Evolutionary conservation across 2,329 filamentous ascomycete species (phyloP).

Genomic region (Claviceps pazoutovae): DNA sequence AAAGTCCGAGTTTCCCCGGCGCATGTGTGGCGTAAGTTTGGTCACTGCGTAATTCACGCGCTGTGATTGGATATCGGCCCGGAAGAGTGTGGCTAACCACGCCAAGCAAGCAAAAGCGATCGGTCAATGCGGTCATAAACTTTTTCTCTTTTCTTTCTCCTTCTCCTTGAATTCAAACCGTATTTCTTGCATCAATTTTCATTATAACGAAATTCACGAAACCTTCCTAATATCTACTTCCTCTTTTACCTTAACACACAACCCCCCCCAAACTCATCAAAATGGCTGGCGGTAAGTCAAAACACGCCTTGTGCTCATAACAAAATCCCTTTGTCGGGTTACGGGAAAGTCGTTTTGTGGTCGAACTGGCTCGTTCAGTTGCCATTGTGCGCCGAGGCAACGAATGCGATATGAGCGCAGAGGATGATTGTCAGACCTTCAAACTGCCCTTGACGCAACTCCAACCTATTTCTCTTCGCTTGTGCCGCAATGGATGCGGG

Average conservation of each 20-base stretch:
- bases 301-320: background rate
- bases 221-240: slow-evolving; percentile 5
- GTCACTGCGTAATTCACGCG: slow-evolving; percentile 19
- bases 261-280: slow-evolving; percentile 12
- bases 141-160: slow-evolving; percentile 17
- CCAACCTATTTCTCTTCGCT: background rate
- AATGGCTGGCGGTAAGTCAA: slow-evolving; percentile 33
- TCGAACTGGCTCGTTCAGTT: slow-evolving; percentile 2
- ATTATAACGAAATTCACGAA: slow-evolving; percentile 4
- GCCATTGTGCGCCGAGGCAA: slow-evolving; percentile 11
- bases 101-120: slow-evolving; percentile 2
- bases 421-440: background rate
- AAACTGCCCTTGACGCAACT: background rate
- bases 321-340: background rate
- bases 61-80: slow-evolving; percentile 24
- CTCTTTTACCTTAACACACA: background rate
- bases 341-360: background rate
- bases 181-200: slow-evolving; percentile 7
- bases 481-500: background rate
- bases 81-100: slow-evolving; percentile 19
- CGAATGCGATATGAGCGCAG: background rate
- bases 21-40: slow-evolving; percentile 7
- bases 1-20: slow-evolving; percentile 23
- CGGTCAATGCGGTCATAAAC: slow-evolving; percentile 28
- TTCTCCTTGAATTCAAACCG: slow-evolving; percentile 10